These are phyloP conservation scores for Potentilla sterilis DNA, from an alignment of 306 rosid genomes.

Conservation along the genomic window DNA sequence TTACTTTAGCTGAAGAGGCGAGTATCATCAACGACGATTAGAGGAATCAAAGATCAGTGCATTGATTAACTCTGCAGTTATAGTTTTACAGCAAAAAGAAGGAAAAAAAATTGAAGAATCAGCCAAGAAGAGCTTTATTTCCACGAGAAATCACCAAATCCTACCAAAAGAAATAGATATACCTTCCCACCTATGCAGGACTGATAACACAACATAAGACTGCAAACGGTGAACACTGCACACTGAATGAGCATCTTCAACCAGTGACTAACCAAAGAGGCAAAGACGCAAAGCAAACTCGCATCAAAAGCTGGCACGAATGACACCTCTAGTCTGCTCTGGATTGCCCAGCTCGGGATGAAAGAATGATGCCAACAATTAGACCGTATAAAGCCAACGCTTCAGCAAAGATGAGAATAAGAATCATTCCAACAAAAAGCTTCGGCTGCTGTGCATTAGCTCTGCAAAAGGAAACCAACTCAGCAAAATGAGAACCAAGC, in stretches of 20 bases:
- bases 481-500: not conserved
- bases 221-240: not conserved
- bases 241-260: not conserved
- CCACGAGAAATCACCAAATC: conserved; percentile 9
- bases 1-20: no score
- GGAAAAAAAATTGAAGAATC: not conserved
- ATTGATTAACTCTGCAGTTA: not conserved
- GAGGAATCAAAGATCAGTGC: not conserved
- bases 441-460: conserved; percentile 72
- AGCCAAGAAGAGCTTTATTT: conserved; percentile 45
- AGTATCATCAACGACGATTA: not conserved
- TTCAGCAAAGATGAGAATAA: conserved; percentile 74
- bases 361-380: conserved; percentile 73
- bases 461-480: conserved; percentile 27
- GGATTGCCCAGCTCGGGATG: conserved; percentile 81
- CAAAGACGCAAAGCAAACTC: conserved; percentile 16
- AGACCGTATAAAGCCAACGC: conserved; percentile 76
- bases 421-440: conserved; percentile 70
- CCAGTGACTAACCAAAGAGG: conserved; percentile 6
- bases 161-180: conserved; percentile 2
- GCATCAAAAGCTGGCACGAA: conserved; percentile 8
- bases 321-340: conserved; percentile 51
- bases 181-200: not conserved
- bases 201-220: not conserved
- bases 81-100: conserved; percentile 14